A percentile compares a stretch with the other conserved stretches of the same genome.
Conservation (phyloP, 2,329 filamentous ascomycete genomes). For the Calonectria pteridis region DNA sequence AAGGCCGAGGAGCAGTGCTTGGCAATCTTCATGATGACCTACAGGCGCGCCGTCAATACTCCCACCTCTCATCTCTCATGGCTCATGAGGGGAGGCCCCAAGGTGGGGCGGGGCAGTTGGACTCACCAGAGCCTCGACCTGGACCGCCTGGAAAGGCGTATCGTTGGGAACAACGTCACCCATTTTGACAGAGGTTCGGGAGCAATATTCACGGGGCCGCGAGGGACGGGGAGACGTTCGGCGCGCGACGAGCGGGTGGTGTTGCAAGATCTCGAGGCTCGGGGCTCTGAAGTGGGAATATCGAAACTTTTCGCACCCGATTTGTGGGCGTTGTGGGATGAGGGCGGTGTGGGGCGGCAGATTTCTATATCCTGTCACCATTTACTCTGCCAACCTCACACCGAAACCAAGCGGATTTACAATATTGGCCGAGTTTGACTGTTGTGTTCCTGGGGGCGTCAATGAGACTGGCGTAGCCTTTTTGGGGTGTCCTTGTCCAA, state of each 20-base stretch:
- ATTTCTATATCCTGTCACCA: conserved; percentile 35
- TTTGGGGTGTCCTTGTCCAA: not conserved
- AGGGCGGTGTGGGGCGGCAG: conserved; percentile 55
- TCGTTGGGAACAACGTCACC: conserved; percentile 72
- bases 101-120: conserved; percentile 55
- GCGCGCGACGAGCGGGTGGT: conserved; percentile 45
- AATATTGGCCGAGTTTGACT: not conserved
- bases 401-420: not conserved
- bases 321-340: conserved; percentile 61
- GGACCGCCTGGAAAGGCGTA: conserved; percentile 84
- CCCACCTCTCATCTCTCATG: conserved; percentile 38
- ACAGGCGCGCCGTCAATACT: conserved; percentile 37
- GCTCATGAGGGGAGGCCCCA: conserved; percentile 40
- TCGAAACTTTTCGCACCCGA: conserved; percentile 58
- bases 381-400: conserved; percentile 15
- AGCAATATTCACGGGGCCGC: conserved; percentile 40
- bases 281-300: conserved; percentile 53
- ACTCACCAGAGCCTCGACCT: conserved; percentile 93
- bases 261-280: conserved; percentile 44
- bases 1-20: conserved; percentile 92
- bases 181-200: conserved; percentile 60
- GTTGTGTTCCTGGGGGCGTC: not conserved
- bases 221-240: conserved; percentile 41
- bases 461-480: not conserved
- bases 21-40: conserved; percentile 98